Evolutionary conservation across 2,329 filamentous ascomycete species (phyloP).

Genomic region (Paraphaeosphaeria minitans): DNA sequence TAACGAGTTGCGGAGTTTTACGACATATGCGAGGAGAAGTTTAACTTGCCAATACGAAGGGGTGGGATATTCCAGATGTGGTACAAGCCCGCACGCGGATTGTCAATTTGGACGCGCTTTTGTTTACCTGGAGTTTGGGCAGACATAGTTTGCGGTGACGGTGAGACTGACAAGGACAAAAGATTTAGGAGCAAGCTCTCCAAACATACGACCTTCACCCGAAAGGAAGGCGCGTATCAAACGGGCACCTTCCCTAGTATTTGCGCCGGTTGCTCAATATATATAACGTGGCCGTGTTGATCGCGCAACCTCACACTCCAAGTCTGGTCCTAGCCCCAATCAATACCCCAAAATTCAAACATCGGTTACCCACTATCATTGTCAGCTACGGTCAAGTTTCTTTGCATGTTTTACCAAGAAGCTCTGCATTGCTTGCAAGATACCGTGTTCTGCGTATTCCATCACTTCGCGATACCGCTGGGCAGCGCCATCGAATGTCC

Average conservation of each 20-base stretch:
- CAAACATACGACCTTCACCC: neutral
- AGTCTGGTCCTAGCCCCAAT: neutral
- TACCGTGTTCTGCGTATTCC: slow-evolving; percentile 1
- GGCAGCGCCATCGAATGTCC: neutral
- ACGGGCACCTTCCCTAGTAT: neutral
- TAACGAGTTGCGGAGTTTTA: neutral
- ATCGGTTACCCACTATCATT: neutral
- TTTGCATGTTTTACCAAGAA: neutral
- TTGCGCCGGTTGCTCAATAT: neutral
- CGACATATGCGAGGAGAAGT: neutral
- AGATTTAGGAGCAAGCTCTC: neutral
- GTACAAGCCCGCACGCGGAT: neutral
- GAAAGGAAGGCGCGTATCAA: neutral
- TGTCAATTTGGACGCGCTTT: neutral
- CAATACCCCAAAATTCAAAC: neutral
- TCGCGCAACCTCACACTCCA: neutral
- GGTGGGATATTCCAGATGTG: neutral
- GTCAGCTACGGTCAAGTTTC: neutral
- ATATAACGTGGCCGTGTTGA: neutral
- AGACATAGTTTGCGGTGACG: neutral
- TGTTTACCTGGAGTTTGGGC: neutral
- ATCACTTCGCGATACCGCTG: neutral
- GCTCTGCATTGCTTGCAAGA: neutral
- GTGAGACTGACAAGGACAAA: neutral
- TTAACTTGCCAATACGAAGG: neutral